Base-by-base conservation (phyloP, 371 early-diverging fungal genomes). In the Mortierella sp. region DNA sequence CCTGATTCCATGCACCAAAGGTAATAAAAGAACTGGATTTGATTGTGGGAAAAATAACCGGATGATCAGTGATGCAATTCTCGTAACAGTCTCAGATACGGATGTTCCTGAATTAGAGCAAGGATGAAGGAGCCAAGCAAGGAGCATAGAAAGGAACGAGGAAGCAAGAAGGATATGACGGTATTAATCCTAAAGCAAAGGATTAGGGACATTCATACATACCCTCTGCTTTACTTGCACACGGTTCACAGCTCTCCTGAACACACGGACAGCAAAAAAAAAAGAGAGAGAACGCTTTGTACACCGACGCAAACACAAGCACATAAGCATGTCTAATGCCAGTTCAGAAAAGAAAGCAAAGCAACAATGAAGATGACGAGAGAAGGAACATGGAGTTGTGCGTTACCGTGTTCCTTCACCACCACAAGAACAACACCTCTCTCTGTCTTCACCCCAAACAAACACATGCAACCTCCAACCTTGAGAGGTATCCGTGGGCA, bases 391-490 rank as follows among this genome's bases (percentile, higher is more conserved):
- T 14, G 60, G 14, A 46, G 48, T 46, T 51, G 56, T n/a, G 10
- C n/a, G 56, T n/a, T 11, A 3, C 14, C 21, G 18, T 32, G 32
- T 60, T 29, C 32, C 4, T 60, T 60, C 60, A 60, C 60, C 16
- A 60, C 51, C 51, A 51, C 16, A 48, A 14, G 14, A 12, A 10
- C 14, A 41, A 41, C 41, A 41, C 41, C 41, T 41, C 41, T 41
- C 41, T 41, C 6, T 41, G 41, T 60, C 32, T 58, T 27, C 14
- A 11, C 60, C 60, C 60, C 60, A 60, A 60, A 60, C 60, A 60
- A 60, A 60, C 60, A 60, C 60, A 60, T 60, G 60, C 60, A 60
- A 60, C 16, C 11, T 60, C 24, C 60, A 60, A 60, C 60, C 60
- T 60, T 60, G 60, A 4, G 14, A 29, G 35, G 60, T 60, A 60